A percentile compares a stretch with the other conserved stretches of the same genome.
phyloP scores from a whole-genome alignment of 352 stramenopile species.

The Phytophthora cactorum region DNA sequence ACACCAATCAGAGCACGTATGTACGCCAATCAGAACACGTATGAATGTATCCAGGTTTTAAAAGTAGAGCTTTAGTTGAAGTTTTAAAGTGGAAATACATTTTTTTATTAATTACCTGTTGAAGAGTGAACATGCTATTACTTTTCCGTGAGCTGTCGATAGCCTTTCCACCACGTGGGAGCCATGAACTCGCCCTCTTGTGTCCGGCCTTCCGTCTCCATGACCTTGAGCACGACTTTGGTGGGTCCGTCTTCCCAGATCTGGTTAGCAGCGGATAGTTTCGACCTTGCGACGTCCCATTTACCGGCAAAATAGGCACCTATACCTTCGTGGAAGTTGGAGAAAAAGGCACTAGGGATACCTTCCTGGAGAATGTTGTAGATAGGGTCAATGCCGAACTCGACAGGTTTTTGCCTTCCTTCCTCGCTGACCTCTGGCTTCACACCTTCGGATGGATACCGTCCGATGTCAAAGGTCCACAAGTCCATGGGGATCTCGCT shows the following conservation, averaged over 20 bases:
- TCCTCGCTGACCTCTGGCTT: slow-evolving; percentile 55
- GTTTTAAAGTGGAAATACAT: slow-evolving; percentile 16
- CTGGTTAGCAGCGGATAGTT: slow-evolving; percentile 91
- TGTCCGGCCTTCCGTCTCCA: slow-evolving; percentile 88
- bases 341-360: slow-evolving; percentile 89
- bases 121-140: slow-evolving; percentile 38
- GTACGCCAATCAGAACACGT: no score
- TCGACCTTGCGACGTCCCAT: slow-evolving; percentile 86
- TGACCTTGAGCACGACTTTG: slow-evolving; percentile 92
- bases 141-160: slow-evolving; percentile 94
- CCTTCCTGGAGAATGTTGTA: slow-evolving; percentile 78
- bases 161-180: slow-evolving; percentile 92
- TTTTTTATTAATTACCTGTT: slow-evolving; percentile 13
- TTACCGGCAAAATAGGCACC: slow-evolving; percentile 93
- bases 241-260: slow-evolving; percentile 89
- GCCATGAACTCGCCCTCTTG: slow-evolving; percentile 71
- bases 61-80: slow-evolving; percentile 1
- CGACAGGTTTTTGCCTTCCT: slow-evolving; percentile 80
- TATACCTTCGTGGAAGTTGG: slow-evolving; percentile 93
- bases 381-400: slow-evolving; percentile 80
- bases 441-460: slow-evolving; percentile 71
- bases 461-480: slow-evolving; percentile 94
- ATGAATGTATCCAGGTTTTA: not conserved
- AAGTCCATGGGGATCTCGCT: slow-evolving; percentile 95
- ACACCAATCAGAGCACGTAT: slow-evolving; percentile 6